Conservation (phyloP, 768 basidiomycete genomes). For the Flagelloscypha sp. region DNA sequence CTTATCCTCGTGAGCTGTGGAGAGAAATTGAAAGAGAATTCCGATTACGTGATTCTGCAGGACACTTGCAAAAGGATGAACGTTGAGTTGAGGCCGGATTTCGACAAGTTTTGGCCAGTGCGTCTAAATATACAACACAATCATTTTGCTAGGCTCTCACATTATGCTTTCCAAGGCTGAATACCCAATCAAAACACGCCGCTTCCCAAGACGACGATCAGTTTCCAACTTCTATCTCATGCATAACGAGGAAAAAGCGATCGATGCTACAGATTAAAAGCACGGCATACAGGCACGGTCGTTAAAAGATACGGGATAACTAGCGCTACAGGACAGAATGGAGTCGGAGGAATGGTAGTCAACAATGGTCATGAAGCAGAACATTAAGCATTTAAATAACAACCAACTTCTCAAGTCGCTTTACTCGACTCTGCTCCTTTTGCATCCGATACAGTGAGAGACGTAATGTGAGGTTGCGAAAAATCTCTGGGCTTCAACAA, state of each 20-base stretch:
- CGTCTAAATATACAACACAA: conserved; percentile 12
- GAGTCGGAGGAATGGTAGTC: too few species aligned
- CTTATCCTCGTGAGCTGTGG: conserved; percentile 31
- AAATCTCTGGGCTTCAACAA: too few species aligned
- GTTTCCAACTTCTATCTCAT: conserved; percentile 28
- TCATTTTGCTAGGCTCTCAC: neutral
- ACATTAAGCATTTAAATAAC: too few species aligned
- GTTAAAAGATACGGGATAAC: too few species aligned
- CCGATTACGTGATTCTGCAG: conserved; percentile 17
- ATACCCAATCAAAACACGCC: conserved; percentile 23
- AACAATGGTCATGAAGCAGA: too few species aligned
- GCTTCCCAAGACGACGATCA: conserved; percentile 28
- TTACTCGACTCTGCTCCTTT: too few species aligned
- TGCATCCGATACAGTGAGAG: too few species aligned
- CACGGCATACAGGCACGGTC: too few species aligned
- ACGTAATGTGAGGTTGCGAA: too few species aligned
- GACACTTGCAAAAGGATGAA: conserved; percentile 21
- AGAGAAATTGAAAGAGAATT: conserved; percentile 12
- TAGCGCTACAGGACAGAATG: too few species aligned
- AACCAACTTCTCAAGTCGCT: too few species aligned
- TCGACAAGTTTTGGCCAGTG: conserved; percentile 27
- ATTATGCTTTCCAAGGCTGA: conserved; percentile 20
- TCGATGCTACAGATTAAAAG: too few species aligned
- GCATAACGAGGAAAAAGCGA: conserved; percentile 11
- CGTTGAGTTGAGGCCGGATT: conserved; percentile 19